Evolutionary conservation across 1,284 basidiomycete genomes (phyloP).

Genomic region (Tylopilus orsonianus): DNA sequence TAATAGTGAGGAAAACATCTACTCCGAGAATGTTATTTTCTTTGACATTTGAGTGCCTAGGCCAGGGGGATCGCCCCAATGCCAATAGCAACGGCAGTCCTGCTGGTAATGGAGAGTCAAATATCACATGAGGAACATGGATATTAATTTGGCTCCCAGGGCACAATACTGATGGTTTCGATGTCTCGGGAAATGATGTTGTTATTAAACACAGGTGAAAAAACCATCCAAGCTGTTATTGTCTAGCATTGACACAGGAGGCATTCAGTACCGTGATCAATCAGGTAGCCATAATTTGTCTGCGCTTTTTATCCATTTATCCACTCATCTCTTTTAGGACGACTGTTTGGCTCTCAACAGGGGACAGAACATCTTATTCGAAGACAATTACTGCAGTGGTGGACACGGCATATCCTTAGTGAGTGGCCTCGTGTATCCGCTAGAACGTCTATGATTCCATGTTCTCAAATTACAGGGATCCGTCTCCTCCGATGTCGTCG

Average conservation of each 20-base stretch:
- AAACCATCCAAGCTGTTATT: neutral
- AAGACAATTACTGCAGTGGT: slow-evolving; percentile 50
- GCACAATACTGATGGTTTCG: slow-evolving; percentile 61
- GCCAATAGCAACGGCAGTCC: slow-evolving; percentile 17
- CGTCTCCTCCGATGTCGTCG: slow-evolving; percentile 44
- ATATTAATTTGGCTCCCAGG: slow-evolving; percentile 26
- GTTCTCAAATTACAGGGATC: slow-evolving; percentile 43
- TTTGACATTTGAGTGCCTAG: slow-evolving; percentile 24
- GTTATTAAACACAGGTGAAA: slow-evolving; percentile 40
- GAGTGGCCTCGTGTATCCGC: slow-evolving; percentile 7
- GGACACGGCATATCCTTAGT: slow-evolving; percentile 64
- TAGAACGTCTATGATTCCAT: neutral
- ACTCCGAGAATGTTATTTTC: neutral
- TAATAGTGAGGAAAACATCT: slow-evolving; percentile 40
- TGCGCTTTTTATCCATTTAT: neutral
- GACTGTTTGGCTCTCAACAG: slow-evolving; percentile 64
- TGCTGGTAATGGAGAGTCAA: slow-evolving; percentile 21
- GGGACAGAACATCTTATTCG: slow-evolving; percentile 55
- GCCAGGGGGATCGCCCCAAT: slow-evolving; percentile 36
- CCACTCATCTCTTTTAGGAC: slow-evolving; percentile 39
- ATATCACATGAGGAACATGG: neutral
- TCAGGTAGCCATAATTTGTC: slow-evolving; percentile 26
- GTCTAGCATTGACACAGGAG: slow-evolving; percentile 1
- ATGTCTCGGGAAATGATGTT: slow-evolving; percentile 43
- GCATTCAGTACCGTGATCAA: slow-evolving; percentile 28